Evolutionary conservation across 768 basidiomycete genomes (phyloP), one percentile per base, ranked within the genome.

Genomic region (Mycena alexandri): DNA sequence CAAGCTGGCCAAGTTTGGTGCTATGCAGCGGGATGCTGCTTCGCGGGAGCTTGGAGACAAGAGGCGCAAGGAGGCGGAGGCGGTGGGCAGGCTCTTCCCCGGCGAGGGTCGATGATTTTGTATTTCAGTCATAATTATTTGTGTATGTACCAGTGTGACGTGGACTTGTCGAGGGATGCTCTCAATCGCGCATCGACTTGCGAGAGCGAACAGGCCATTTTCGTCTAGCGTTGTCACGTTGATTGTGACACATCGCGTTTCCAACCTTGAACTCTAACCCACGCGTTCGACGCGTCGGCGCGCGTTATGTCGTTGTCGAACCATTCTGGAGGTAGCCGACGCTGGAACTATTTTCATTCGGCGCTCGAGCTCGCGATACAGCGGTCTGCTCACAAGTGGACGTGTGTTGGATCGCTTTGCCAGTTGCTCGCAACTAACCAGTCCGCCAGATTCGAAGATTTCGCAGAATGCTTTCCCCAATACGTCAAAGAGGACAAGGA

Each of bases 1-100:
- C 72, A 95, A 95, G 78, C 81, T 96, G 46, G 88, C 90, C 3
- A 88, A 84, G 62, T 90, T 85, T 72, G 92, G 93, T 2, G 76
- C 86, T 7, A 84, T 82, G 8, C 88, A 89, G 70, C 84, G 91
- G 52, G 90, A 93, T 67, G 72, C 79, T 25, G 72, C 81, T 13
- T 83, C 87, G 16, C 83, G 89, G 63, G 92, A 95, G 70, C 79
- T 84, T 55, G 93, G 87, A 4, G 92, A 94, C 74, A 88, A 81
- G 74, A 84, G 93, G 60, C 84, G 89, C 71, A 93, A 86, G 74
- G 93, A 95, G 77, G 92, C 92, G 29, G 93, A 94, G 60, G 85
- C 87, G 21, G 86, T 95, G 51, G 90, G 92, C 22, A 83, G 92
- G 69, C 76, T 94, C 58, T 91, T 88, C 77, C 91, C 90, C 52